Evolutionary conservation across 164 flowering plant species (phyloP).

Genomic region (Nymphaea colorata): DNA sequence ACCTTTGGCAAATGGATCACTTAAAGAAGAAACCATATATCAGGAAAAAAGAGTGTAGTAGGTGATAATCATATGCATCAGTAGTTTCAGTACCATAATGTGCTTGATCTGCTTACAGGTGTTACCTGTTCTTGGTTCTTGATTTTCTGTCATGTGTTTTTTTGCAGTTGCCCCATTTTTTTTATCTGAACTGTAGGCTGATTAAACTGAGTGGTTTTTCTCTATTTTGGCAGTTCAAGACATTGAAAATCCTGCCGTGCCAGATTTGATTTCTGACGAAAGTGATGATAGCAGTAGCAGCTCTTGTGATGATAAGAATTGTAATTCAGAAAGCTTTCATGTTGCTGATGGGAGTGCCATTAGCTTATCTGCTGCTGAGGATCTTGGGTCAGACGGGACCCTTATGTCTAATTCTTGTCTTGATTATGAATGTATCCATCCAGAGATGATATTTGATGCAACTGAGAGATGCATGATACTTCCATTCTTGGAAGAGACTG

Average conservation of each 20-base stretch:
- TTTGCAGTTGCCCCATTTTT: neutral
- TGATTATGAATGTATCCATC: constrained; percentile 34
- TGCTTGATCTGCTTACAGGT: too few relatives aligned
- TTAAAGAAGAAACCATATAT: too few relatives aligned
- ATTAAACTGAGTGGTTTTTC: neutral
- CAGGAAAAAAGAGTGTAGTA: too few relatives aligned
- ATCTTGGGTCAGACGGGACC: constrained; percentile 18
- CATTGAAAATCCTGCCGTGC: constrained; percentile 16
- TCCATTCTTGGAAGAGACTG: constrained; percentile 55
- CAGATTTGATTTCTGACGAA: constrained; percentile 30
- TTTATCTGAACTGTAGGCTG: neutral
- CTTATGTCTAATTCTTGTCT: constrained; percentile 19
- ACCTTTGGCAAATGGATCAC: too few relatives aligned
- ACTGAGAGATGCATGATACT: constrained; percentile 47
- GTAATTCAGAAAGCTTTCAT: constrained; percentile 55
- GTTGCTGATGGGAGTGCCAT: constrained; percentile 57
- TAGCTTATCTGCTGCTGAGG: constrained; percentile 33
- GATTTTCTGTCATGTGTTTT: neutral
- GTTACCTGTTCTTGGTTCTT: too few relatives aligned
- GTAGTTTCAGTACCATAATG: too few relatives aligned
- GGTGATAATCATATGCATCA: too few relatives aligned
- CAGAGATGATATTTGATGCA: constrained; percentile 41
- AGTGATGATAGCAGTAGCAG: constrained; percentile 38
- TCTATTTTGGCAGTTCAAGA: constrained; percentile 16
- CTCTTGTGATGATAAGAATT: constrained; percentile 34